Evolutionary conservation across 495 filamentous ascomycete genomes (phyloP).

Genomic region (Aspergillus taichungensis): DNA sequence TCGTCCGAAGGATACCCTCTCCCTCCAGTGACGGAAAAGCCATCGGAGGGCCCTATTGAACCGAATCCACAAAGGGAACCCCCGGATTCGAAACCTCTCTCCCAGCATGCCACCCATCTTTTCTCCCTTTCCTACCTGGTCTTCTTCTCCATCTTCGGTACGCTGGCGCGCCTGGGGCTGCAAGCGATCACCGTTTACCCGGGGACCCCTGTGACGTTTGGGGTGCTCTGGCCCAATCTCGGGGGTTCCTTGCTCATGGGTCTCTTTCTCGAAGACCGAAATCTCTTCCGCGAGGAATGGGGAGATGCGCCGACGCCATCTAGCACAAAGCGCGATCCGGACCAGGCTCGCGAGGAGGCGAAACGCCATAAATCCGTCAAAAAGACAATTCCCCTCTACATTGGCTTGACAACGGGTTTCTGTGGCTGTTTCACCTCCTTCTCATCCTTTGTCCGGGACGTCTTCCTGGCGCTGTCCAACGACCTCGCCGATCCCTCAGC

Average conservation of each 20-base stretch:
- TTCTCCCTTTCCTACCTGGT: slow-evolving; percentile 76
- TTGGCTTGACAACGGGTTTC: slow-evolving; percentile 87
- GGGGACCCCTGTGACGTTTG: slow-evolving; percentile 62
- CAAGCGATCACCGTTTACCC: slow-evolving; percentile 76
- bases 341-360: slow-evolving; percentile 15
- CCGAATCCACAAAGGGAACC: slow-evolving; percentile 4
- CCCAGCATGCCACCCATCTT: slow-evolving; percentile 56
- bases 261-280: slow-evolving; percentile 72
- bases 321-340: slow-evolving; percentile 15
- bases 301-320: slow-evolving; percentile 13
- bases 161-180: slow-evolving; percentile 73
- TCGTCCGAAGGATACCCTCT: slow-evolving; percentile 2
- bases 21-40: slow-evolving; percentile 9
- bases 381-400: slow-evolving; percentile 82
- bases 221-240: slow-evolving; percentile 86
- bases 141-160: slow-evolving; percentile 81
- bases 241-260: slow-evolving; percentile 78
- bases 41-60: slow-evolving; percentile 2
- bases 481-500: slow-evolving; percentile 46
- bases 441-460: slow-evolving; percentile 79
- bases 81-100: slow-evolving; percentile 18
- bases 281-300: slow-evolving; percentile 65
- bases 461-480: slow-evolving; percentile 78
- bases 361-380: slow-evolving; percentile 51
- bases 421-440: slow-evolving; percentile 92